phyloP scores from a whole-genome alignment of 306 rosid species.

The Lithocarpus polystachyus region DNA sequence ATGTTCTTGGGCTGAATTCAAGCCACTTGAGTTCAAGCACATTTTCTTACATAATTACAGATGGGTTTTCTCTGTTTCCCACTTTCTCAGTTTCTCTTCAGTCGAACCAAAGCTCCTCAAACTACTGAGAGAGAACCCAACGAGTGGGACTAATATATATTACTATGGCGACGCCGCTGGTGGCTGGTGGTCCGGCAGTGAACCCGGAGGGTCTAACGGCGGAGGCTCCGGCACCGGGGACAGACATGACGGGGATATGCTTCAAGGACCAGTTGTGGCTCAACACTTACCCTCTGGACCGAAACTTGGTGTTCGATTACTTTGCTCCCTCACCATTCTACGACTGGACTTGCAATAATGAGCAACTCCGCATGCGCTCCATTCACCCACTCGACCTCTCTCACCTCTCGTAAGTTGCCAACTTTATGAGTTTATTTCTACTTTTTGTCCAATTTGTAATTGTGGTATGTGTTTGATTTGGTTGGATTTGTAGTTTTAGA shows the following conservation, averaged over 20 bases:
- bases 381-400: constrained; percentile 81
- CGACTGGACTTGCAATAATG: constrained; percentile 87
- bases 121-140: no score
- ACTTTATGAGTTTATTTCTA: neutral
- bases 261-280: constrained; percentile 93
- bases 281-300: constrained; percentile 77
- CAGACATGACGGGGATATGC: constrained; percentile 95
- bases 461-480: neutral
- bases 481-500: no score
- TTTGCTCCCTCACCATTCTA: constrained; percentile 91
- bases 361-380: constrained; percentile 87
- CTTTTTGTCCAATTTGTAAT: neutral
- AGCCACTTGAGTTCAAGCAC: no score
- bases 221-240: constrained; percentile 58
- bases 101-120: no score
- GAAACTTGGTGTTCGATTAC: constrained; percentile 88
- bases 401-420: constrained; percentile 53
- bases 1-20: no score
- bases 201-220: neutral
- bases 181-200: constrained; percentile 35
- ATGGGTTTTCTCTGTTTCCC: no score
- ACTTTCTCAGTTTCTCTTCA: no score
- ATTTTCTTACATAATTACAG: no score
- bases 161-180: constrained; percentile 54
- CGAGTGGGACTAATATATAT: no score